Conservation (phyloP, 352 stramenopile species). For the Poterioochromonas sp. region DNA sequence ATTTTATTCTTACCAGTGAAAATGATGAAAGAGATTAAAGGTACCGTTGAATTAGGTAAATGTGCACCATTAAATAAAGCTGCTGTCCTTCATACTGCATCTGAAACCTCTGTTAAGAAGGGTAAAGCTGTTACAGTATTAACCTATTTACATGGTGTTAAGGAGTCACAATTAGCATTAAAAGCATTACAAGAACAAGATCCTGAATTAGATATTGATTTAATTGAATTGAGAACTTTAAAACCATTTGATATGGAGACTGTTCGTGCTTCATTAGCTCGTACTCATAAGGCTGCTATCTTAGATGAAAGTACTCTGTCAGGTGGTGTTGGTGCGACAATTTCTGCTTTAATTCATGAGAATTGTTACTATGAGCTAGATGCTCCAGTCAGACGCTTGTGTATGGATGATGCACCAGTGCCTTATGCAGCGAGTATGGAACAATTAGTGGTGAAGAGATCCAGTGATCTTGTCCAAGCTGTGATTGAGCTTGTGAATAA, state of each 20-base stretch:
- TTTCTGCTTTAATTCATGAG: constrained; percentile 64
- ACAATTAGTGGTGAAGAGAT: constrained; percentile 64
- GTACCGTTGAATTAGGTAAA: constrained; percentile 56
- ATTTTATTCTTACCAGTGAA: constrained; percentile 77
- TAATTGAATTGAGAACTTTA: constrained; percentile 71
- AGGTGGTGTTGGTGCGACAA: constrained; percentile 69
- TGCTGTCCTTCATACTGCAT: constrained; percentile 61
- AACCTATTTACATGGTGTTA: constrained; percentile 75
- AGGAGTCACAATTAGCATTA: constrained; percentile 61
- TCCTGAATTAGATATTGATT: constrained; percentile 68
- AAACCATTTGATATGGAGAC: constrained; percentile 77
- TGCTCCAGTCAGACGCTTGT: constrained; percentile 55
- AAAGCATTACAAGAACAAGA: constrained; percentile 42
- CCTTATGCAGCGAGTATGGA: constrained; percentile 75
- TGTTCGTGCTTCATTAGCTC: constrained; percentile 57
- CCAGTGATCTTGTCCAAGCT: constrained; percentile 57
- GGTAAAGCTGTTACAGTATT: constrained; percentile 70
- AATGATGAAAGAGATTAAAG: constrained; percentile 78
- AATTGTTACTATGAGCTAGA: constrained; percentile 73
- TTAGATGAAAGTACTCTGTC: constrained; percentile 69
- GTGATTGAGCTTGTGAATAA: constrained; percentile 38
- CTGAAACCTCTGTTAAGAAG: constrained; percentile 48
- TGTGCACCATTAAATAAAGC: constrained; percentile 72
- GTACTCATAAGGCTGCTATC: constrained; percentile 67
- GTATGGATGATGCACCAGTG: constrained; percentile 77